Evolutionary conservation across 2,329 filamentous ascomycete species (phyloP).

Genomic region (Aspergillus unguis): DNA sequence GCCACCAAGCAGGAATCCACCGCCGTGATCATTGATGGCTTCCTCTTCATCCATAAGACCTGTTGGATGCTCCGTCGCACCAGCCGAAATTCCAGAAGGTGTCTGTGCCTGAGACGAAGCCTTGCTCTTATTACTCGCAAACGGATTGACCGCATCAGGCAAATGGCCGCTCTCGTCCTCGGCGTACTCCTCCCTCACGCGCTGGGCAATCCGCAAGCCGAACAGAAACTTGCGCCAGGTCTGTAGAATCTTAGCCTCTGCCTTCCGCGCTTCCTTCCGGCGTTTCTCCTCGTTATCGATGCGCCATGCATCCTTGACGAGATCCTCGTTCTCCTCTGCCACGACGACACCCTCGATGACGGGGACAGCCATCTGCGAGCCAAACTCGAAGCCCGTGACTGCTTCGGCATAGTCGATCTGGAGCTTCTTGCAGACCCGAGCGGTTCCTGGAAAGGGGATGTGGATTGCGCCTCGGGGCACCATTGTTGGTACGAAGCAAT

Average conservation of each 20-base stretch:
- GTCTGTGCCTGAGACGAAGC: not conserved
- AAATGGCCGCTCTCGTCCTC: slow-evolving; percentile 39
- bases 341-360: slow-evolving; percentile 88
- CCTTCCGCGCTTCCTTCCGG: slow-evolving; percentile 79
- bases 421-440: slow-evolving; percentile 77
- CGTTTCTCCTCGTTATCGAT: slow-evolving; percentile 71
- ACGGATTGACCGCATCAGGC: slow-evolving; percentile 36
- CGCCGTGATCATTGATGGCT: slow-evolving; percentile 16
- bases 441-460: slow-evolving; percentile 72
- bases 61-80: not conserved
- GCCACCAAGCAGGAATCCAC: slow-evolving; percentile 11
- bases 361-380: slow-evolving; percentile 87
- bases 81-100: not conserved
- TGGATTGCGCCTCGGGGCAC: slow-evolving; percentile 81
- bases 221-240: slow-evolving; percentile 86
- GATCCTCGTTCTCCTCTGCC: slow-evolving; percentile 71
- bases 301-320: slow-evolving; percentile 73
- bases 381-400: slow-evolving; percentile 94
- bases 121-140: slow-evolving; percentile 20
- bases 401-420: slow-evolving; percentile 89
- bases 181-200: slow-evolving; percentile 74
- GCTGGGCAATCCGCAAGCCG: slow-evolving; percentile 76
- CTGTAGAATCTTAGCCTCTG: slow-evolving; percentile 67
- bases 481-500: slow-evolving; percentile 93
- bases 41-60: not conserved